Base-by-base conservation (phyloP, 805 yeast species). In the Teunomyces stri region DNA sequence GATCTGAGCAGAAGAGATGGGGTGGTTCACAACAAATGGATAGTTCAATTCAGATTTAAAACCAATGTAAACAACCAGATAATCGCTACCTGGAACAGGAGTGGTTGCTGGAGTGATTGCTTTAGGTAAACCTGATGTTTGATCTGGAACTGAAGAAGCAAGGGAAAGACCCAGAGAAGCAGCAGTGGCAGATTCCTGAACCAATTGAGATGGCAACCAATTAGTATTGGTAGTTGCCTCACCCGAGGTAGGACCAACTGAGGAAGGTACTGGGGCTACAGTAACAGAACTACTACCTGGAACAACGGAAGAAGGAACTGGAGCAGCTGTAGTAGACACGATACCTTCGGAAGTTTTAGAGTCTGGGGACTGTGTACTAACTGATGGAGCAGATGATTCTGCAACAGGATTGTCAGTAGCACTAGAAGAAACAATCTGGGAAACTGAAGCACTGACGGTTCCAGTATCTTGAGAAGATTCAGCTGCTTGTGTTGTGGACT, bases 1-100 rank as follows among this genome's bases (percentile, higher is more conserved):
- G 42, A 89, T 85, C 67, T 88, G 96, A 3, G 96, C 94, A 11
- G 91, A 86, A 2, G 94, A 76, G 43, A 85, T 67, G 1, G 92
- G 78, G 62, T 84, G 80, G 48, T 75, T 68, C 37, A 85, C 95
- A 49, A 89, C 88, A 62, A 87, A 89, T 42, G 89, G 88, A 67
- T 91, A 92, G 66, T 89, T 90, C 66, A 90, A 79, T 3, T 84
- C 80, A 48, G 81, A 68, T 57, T 83, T 82, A 74, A 92, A 92
- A 4, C 96, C 96, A 60, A 90, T 70, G 42, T 86, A 82, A 45
- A 90, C 80, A 47, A 82, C 65, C 43, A 75, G 71, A 59, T 80
- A 79, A 51, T 70, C 59, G 18, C 50, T 51, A 47, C 79, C 80
- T 27, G 77, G 75, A 12, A 72, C 68, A 2, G 76, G 62, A 10